These are phyloP conservation scores for Metarhizium robertsii DNA, from an alignment of 2,329 filamentous ascomycete species.

Conservation along the genomic window DNA sequence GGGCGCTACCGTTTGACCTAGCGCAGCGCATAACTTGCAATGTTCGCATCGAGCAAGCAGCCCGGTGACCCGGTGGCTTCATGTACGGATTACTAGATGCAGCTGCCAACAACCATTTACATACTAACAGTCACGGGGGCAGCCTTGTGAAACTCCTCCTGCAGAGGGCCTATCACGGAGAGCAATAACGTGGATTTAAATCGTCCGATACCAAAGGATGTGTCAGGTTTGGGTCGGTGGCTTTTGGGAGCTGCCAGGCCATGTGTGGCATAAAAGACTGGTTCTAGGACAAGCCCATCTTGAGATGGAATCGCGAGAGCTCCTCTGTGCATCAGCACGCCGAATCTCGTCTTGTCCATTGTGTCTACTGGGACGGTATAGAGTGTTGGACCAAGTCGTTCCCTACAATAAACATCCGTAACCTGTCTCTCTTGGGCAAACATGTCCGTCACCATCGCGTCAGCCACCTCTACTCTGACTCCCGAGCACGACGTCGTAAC, in stretches of 20 bases:
- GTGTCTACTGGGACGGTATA: background rate
- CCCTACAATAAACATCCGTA: background rate
- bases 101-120: background rate
- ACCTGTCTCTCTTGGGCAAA: background rate
- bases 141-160: background rate
- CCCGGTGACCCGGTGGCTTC: background rate
- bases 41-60: background rate
- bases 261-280: background rate
- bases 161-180: background rate
- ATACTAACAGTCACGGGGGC: background rate
- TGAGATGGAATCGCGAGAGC: background rate
- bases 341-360: background rate
- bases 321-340: background rate
- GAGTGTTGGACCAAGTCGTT: background rate
- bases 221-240: background rate
- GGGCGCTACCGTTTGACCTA: background rate
- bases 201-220: background rate
- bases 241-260: background rate
- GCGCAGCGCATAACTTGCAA: background rate
- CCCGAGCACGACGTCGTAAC: background rate
- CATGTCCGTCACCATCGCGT: conserved; percentile 5
- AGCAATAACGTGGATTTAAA: background rate
- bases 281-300: background rate
- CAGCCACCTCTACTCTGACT: background rate
- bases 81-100: background rate